phyloP scores from a whole-genome alignment of 2,329 filamentous ascomycete genomes.

The Phyllosticta citrichinensis region DNA sequence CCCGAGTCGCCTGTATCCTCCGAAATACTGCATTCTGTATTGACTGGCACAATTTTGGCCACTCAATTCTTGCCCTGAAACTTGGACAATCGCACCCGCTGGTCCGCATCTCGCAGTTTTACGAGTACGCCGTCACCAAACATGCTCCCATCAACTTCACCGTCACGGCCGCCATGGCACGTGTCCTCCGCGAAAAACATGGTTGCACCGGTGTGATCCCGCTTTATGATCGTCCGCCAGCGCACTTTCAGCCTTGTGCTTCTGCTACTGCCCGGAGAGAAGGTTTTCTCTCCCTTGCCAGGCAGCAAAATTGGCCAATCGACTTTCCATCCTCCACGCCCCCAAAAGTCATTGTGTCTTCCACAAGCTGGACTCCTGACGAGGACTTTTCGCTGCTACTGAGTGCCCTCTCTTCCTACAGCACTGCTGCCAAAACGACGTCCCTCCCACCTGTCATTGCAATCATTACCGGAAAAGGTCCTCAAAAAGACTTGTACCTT shows the following conservation, averaged over 20 bases:
- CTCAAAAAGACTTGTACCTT: constrained; percentile 69
- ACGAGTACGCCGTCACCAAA: constrained; percentile 64
- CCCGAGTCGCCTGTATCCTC: constrained; percentile 60
- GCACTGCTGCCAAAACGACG: constrained; percentile 38
- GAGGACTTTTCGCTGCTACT: constrained; percentile 89
- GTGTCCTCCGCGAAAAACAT: constrained; percentile 49
- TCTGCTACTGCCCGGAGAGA: constrained; percentile 31
- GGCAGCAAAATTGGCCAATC: constrained; percentile 55
- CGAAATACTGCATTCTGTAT: constrained; percentile 76
- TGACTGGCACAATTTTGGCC: constrained; percentile 99
- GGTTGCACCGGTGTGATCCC: constrained; percentile 1
- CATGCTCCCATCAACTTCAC: constrained; percentile 67
- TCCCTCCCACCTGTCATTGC: constrained; percentile 61
- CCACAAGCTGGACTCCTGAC: constrained; percentile 94
- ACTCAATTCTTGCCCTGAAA: constrained; percentile 72
- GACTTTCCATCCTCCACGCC: constrained; percentile 37
- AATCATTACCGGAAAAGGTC: constrained; percentile 91
- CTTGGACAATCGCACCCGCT: constrained; percentile 57
- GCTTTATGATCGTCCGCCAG: constrained; percentile 77
- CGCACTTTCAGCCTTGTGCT: constrained; percentile 65
- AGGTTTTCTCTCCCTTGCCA: constrained; percentile 19
- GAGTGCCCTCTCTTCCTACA: constrained; percentile 69
- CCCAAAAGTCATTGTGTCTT: constrained; percentile 70
- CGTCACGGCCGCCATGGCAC: constrained; percentile 82
- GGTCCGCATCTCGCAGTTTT: constrained; percentile 65